These are phyloP conservation scores for Mercurialis annua DNA, from an alignment of 345 rosid species.

Conservation along the genomic window DNA sequence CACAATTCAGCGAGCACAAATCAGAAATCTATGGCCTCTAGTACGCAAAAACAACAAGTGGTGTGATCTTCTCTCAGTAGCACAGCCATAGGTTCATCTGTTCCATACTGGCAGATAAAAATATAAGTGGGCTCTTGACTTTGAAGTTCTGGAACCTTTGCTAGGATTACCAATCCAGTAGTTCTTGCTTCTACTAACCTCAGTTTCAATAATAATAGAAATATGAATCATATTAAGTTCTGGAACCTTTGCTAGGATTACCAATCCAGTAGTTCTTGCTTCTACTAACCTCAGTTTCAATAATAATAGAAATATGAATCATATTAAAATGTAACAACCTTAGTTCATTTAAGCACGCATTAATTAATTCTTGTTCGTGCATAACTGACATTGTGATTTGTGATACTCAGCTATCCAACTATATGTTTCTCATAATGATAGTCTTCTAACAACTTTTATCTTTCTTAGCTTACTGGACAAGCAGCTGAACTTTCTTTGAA, in stretches of 20 bases:
- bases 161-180: neutral
- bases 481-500: constrained; percentile 82
- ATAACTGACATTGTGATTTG: neutral
- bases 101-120: too few species aligned
- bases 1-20: too few species aligned
- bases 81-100: neutral
- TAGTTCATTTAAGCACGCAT: neutral
- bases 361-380: neutral
- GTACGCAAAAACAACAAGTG: too few species aligned
- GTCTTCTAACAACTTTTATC: constrained; percentile 14
- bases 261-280: neutral
- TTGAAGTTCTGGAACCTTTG: neutral
- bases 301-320: neutral
- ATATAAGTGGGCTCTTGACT: too few species aligned
- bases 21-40: too few species aligned
- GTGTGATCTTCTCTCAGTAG: neutral
- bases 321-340: neutral
- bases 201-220: too few species aligned
- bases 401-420: neutral
- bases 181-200: neutral
- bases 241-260: neutral
- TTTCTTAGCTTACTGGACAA: constrained; percentile 79
- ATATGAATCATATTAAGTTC: neutral
- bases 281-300: neutral
- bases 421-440: constrained; percentile 2